phyloP scores from a whole-genome alignment of 371 early-diverging fungal genomes.

The Coemansia sp. region DNA sequence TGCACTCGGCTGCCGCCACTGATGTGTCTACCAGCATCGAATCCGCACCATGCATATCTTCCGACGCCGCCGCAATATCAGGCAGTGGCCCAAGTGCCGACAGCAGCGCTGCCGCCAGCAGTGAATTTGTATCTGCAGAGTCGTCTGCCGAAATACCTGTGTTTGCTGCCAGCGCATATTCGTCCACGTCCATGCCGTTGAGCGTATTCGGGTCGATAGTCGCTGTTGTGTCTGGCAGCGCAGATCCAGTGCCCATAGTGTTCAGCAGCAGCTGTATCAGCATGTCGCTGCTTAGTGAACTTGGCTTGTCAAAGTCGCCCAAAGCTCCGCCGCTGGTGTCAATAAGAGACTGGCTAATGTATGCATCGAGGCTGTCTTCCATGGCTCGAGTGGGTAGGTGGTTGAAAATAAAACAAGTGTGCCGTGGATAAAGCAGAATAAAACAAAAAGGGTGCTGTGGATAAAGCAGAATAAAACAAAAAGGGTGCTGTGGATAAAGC shows the following conservation, averaged over 20 bases:
- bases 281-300: slow-evolving; percentile 23
- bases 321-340: slow-evolving; percentile 10
- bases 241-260: not conserved
- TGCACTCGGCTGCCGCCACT: not conserved
- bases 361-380: slow-evolving; percentile 37
- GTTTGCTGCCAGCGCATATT: not conserved
- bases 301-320: not conserved
- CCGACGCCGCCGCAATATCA: not conserved
- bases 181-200: slow-evolving; percentile 10
- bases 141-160: not conserved
- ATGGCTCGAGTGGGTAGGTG: slow-evolving; percentile 4
- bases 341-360: slow-evolving; percentile 44
- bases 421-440: too few relatives aligned
- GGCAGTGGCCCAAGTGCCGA: slow-evolving; percentile 23
- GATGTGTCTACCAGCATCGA: slow-evolving; percentile 28
- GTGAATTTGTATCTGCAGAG: slow-evolving; percentile 8
- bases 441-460: too few relatives aligned
- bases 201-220: slow-evolving; percentile 38
- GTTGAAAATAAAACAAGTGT: not conserved
- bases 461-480: too few relatives aligned
- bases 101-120: slow-evolving; percentile 23
- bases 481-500: too few relatives aligned
- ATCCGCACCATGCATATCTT: slow-evolving; percentile 13
- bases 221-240: not conserved
- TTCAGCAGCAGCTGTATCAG: slow-evolving; percentile 34